phyloP scores from a whole-genome alignment of 2,329 filamentous ascomycete genomes.

The Aureobasidium vineae region DNA sequence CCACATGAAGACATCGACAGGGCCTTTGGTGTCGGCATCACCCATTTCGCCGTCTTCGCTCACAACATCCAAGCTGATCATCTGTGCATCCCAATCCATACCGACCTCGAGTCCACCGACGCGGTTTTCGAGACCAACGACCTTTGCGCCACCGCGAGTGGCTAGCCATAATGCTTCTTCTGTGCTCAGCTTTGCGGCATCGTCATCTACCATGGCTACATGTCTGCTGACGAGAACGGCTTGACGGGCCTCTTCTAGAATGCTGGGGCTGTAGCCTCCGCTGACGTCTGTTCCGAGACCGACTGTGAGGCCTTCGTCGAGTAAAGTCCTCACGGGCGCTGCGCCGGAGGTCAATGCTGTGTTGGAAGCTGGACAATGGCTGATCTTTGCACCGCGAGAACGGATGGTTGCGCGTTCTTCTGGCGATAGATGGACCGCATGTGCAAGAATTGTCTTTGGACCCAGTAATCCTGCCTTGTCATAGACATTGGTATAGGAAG shows the following conservation, averaged over 20 bases:
- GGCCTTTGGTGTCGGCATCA: conserved; percentile 47
- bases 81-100: conserved; percentile 88
- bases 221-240: conserved; percentile 75
- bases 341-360: conserved; percentile 75
- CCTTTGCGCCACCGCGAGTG: conserved; percentile 80
- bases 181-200: conserved; percentile 67
- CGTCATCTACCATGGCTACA: conserved; percentile 56
- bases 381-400: conserved; percentile 62
- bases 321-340: conserved; percentile 69
- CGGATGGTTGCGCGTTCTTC: conserved; percentile 66
- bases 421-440: conserved; percentile 72
- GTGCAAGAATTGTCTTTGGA: conserved; percentile 74
- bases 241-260: conserved; percentile 80
- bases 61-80: conserved; percentile 62
- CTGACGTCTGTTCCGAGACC: conserved; percentile 89
- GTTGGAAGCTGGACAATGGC: conserved; percentile 88
- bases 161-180: conserved; percentile 85
- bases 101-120: conserved; percentile 83
- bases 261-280: conserved; percentile 78
- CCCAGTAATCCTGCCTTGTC: conserved; percentile 69
- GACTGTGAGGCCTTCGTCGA: conserved; percentile 72
- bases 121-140: conserved; percentile 68
- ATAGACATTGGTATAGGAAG: conserved; percentile 75
- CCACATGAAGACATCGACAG: conserved; percentile 87
- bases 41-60: conserved; percentile 38